Percentiles rank a stretch among this genome's conserved stretches.
These are phyloP conservation scores for Whalleya microplaca DNA, from an alignment of 2,329 filamentous ascomycete genomes.

Conservation along the genomic window DNA sequence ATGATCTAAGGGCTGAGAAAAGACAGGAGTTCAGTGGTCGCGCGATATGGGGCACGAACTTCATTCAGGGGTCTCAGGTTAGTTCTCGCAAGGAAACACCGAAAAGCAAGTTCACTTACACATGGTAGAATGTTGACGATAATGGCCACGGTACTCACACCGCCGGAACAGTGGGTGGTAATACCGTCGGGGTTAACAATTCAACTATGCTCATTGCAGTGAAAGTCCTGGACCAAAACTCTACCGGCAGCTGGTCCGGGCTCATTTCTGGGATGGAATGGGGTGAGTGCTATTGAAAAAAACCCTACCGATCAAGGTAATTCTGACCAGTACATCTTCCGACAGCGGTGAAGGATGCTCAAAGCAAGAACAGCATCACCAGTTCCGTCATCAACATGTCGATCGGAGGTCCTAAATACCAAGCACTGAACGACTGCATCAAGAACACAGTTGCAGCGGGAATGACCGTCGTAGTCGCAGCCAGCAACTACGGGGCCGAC, in stretches of 20 bases:
- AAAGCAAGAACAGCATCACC: conserved; percentile 15
- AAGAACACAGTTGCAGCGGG: conserved; percentile 23
- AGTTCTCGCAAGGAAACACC: not conserved
- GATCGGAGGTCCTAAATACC: conserved; percentile 23
- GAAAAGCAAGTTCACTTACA: not conserved
- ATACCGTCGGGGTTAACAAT: conserved; percentile 34
- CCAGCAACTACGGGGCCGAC: conserved; percentile 31
- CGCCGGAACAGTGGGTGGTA: conserved; percentile 31
- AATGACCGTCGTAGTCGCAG: conserved; percentile 34
- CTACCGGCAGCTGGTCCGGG: conserved; percentile 23
- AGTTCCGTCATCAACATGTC: conserved; percentile 38
- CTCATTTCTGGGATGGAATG: conserved; percentile 33
- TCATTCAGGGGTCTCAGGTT: conserved; percentile 28
- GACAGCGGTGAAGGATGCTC: conserved; percentile 33
- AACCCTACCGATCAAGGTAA: not conserved
- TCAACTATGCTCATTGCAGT: conserved; percentile 32
- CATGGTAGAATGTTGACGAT: conserved; percentile 28
- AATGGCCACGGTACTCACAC: conserved; percentile 35
- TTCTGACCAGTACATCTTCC: conserved; percentile 6
- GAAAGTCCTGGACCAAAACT: conserved; percentile 30
- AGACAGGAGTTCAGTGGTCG: conserved; percentile 32
- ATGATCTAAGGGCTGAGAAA: conserved; percentile 4
- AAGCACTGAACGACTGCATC: conserved; percentile 27
- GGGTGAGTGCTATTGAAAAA: conserved; percentile 23
- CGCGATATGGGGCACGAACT: conserved; percentile 33